Base-by-base conservation (phyloP, 768 basidiomycete species). In the Mycena galericulata region DNA sequence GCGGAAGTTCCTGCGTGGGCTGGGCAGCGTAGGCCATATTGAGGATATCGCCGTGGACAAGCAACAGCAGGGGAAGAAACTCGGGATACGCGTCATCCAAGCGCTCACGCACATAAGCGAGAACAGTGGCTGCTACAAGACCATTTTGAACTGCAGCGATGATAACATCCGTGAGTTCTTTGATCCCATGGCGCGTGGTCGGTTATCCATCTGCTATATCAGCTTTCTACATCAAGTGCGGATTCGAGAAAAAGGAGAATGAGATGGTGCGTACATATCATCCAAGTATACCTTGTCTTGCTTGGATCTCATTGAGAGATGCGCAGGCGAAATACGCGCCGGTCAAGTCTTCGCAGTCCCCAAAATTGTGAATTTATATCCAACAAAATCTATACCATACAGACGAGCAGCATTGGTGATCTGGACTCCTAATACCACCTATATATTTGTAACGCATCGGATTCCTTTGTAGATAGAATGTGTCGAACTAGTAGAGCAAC, bases 201-300 rank as follows among this genome's bases (percentile, higher is more conserved):
- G 26, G 20, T 22, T 34, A 34, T 20, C 64, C 36, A 54, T 69
- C 70, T 62, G 62, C 53, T 47, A 49, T 54, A 43, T 45, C 18
- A 98, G 97, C 94, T 11, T 99, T 99, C 83, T 99, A 99, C 79
- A 85, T 95, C 79, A 99, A 99, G 80, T 99, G 97, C 77, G 97
- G 97, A 24, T 98, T 83, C 75, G 85, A 88, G 79, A 92, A 90
- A 83, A 97, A 96, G 81, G 97, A 97, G 80, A 90, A 88, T 74
- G 94, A 98, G 80, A 99, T 99, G 97, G 97, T 92, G 63, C 65
- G 84, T 78, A 20, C 49, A 27, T 36, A 10, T 54, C 49, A 34
- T 61, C 55, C 32, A n/a, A n/a, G n/a, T n/a, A n/a, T n/a, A 57
- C 36, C 36, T 17, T n/a, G 11, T n/a, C 40, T 18, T 45, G 17